phyloP scores from a whole-genome alignment of 257 asterid species.

The Lycium ferocissimum region DNA sequence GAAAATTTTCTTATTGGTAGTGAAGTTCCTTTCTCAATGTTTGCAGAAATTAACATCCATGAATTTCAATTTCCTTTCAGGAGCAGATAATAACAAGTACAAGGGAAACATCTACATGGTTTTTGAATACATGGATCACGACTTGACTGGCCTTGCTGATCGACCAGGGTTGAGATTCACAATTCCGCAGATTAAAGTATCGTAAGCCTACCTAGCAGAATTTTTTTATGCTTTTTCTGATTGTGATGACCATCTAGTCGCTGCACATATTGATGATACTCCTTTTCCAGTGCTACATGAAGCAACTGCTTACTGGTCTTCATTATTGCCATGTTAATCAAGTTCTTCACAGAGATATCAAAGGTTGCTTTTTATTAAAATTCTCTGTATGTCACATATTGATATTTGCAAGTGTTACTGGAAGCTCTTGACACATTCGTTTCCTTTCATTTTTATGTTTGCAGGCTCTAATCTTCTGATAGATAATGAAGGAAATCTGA shows the following conservation, averaged over 20 bases:
- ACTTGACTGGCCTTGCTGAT: constrained; percentile 94
- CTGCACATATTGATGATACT: constrained; percentile 38
- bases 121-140: constrained; percentile 98
- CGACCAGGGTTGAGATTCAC: constrained; percentile 96
- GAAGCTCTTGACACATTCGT: constrained; percentile 19
- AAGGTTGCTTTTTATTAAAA: constrained; percentile 57
- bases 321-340: constrained; percentile 93
- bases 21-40: constrained; percentile 30
- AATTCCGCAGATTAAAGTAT: constrained; percentile 92
- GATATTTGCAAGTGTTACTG: constrained; percentile 15
- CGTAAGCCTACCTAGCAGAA: constrained; percentile 34
- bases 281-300: constrained; percentile 87
- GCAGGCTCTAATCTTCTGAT: constrained; percentile 97
- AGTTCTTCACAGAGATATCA: constrained; percentile 97
- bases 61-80: constrained; percentile 28
- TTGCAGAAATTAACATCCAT: constrained; percentile 29
- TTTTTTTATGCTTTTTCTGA: background rate
- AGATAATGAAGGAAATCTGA: constrained; percentile 92
- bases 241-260: constrained; percentile 32
- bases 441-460: constrained; percentile 31
- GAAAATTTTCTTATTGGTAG: constrained; percentile 26
- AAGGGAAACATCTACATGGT: constrained; percentile 96
- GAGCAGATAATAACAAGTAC: constrained; percentile 77
- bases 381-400: constrained; percentile 18
- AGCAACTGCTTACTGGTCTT: constrained; percentile 92